phyloP scores from a whole-genome alignment of 2,329 filamentous ascomycete species.

The Blastomyces parvus region DNA sequence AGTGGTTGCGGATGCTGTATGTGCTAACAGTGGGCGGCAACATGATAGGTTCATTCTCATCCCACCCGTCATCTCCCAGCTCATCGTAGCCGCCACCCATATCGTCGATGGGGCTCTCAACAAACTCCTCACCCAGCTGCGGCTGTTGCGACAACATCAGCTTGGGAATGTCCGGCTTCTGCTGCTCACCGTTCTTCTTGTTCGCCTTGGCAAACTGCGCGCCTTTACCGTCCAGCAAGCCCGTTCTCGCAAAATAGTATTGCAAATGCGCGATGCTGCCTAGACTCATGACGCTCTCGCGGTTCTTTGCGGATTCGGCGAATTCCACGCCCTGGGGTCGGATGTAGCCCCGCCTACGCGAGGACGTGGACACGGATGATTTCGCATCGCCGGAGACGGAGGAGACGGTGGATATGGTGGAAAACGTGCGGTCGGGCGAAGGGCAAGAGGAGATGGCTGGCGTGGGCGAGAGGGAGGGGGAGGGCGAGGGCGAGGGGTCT shows the following conservation, averaged over 20 bases:
- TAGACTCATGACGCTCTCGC: constrained; percentile 91
- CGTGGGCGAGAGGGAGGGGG: constrained; percentile 34
- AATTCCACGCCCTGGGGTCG: constrained; percentile 81
- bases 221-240: constrained; percentile 85
- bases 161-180: constrained; percentile 32
- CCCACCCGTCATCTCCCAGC: constrained; percentile 40
- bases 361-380: constrained; percentile 35
- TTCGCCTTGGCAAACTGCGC: constrained; percentile 68
- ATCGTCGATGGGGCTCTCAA: constrained; percentile 44
- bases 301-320: constrained; percentile 75
- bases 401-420: constrained; percentile 37
- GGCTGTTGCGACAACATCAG: constrained; percentile 33
- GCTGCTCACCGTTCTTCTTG: constrained; percentile 34
- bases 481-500: constrained; percentile 32
- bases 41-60: constrained; percentile 60
- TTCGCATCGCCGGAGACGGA: constrained; percentile 37
- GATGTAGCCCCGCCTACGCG: constrained; percentile 68
- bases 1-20: constrained; percentile 76
- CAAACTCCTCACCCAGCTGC: constrained; percentile 35
- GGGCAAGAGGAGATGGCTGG: constrained; percentile 37
- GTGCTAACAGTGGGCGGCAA: constrained; percentile 96
- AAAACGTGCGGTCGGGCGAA: constrained; percentile 38
- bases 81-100: constrained; percentile 24
- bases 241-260: constrained; percentile 95
- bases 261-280: constrained; percentile 96